Evolutionary conservation across 495 filamentous ascomycete species (phyloP).

Genomic region (Pseudomonodictys pantanalensis): DNA sequence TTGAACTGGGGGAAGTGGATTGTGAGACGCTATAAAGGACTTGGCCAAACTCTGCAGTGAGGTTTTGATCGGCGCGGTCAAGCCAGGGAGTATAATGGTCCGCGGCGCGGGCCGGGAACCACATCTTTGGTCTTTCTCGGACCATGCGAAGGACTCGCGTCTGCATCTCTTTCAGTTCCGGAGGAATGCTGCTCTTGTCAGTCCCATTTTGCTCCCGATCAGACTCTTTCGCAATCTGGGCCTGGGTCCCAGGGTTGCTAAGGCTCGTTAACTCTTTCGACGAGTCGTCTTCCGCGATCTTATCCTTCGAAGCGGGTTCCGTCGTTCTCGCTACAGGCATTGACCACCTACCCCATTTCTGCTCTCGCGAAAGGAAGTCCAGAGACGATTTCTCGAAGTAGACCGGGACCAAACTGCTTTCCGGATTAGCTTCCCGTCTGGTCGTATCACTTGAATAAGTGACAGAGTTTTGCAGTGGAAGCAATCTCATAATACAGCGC

Average conservation of each 20-base stretch:
- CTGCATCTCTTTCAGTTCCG: too few species aligned
- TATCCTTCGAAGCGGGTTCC: neutral
- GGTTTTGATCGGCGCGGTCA: too few species aligned
- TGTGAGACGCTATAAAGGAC: neutral
- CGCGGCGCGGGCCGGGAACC: too few species aligned
- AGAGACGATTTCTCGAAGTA: constrained; percentile 5
- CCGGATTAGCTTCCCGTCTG: neutral
- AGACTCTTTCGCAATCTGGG: too few species aligned
- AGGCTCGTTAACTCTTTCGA: neutral
- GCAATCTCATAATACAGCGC: constrained; percentile 19
- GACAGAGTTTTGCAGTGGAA: constrained; percentile 1
- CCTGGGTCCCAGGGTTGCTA: too few species aligned
- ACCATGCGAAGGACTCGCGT: too few species aligned
- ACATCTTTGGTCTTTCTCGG: too few species aligned
- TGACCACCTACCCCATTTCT: constrained; percentile 19
- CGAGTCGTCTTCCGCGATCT: neutral
- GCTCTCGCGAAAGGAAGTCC: constrained; percentile 8
- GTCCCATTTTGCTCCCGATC: too few species aligned
- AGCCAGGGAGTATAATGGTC: too few species aligned
- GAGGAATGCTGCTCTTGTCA: too few species aligned
- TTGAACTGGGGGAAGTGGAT: neutral
- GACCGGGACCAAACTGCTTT: constrained; percentile 5
- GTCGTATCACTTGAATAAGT: neutral
- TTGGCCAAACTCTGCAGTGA: too few species aligned
- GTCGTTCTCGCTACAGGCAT: neutral